A percentile compares a stretch with the other conserved stretches of the same genome.
phyloP scores from a whole-genome alignment of 176 grass and related monocot genomes.

The Carex pumila region DNA sequence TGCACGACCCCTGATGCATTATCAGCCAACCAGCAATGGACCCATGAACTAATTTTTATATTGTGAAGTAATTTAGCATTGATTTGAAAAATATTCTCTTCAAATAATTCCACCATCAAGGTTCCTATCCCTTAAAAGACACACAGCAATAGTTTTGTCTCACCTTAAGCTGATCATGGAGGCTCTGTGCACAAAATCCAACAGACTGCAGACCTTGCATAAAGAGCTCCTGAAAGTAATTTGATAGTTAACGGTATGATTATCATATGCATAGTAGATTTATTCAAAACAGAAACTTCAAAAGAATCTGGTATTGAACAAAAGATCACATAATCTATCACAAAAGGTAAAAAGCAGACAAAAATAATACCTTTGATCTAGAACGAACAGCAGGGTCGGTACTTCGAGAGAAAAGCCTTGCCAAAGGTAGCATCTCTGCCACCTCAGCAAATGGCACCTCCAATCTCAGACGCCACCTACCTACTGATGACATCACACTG shows the following conservation, averaged over 20 bases:
- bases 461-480: conserved; percentile 90
- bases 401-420: conserved; percentile 93
- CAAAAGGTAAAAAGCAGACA: background rate
- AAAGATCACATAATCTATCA: conserved; percentile 1
- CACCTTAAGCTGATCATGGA: conserved; percentile 93
- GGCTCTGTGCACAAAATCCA: conserved; percentile 81
- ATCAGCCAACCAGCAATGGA: background rate
- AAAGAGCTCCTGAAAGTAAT: conserved; percentile 82
- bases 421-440: conserved; percentile 98
- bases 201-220: conserved; percentile 85
- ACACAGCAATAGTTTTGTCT: conserved; percentile 6
- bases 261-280: background rate
- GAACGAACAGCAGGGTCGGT: conserved; percentile 90
- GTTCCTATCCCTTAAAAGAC: conserved; percentile 1
- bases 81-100: background rate
- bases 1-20: background rate
- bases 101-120: background rate
- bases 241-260: conserved; percentile 19
- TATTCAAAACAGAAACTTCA: background rate
- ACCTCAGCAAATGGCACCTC: conserved; percentile 95
- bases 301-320: background rate
- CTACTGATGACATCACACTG: conserved; percentile 92
- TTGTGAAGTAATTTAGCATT: background rate
- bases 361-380: conserved; percentile 70
- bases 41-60: background rate